Evolutionary conservation across 2,329 filamentous ascomycete genomes (phyloP), one percentile per base, ranked within the genome.

Genomic region (Aspergillus intermedius): DNA sequence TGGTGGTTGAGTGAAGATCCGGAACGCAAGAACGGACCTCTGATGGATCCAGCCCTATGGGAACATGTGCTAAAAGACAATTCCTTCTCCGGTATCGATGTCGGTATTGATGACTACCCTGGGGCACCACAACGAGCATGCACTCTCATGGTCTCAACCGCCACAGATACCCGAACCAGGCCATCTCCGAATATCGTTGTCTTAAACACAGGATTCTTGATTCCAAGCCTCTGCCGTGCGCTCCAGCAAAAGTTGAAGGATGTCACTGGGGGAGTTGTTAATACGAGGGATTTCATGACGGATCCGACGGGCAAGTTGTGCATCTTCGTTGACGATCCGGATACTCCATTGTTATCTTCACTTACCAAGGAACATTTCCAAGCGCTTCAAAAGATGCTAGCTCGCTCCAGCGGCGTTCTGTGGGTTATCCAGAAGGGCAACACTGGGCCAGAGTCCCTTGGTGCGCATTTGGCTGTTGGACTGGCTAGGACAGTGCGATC

Each of bases 1-100:
- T 71, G 65, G 68, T 70, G 64, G 66, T 25, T 55, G 4, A 59
- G 60, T 8, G 47, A 22, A 2, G 46, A 62, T 42, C 28, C 54
- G 8, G 59, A 58, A 3, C 54, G 65, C 2, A 40, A 21, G 17
- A n/a, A 37, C 19, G 5, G 22, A 13, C 52, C 58, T 17, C 22
- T 42, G 3, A 28, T 56, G 4, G 28, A 42, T 4, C 25, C 17
- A 22, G 46, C 22, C 1, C 28, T 47, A 6, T 69, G 63, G 64
- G 45, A 62, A 6, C 30, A 46, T 3, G 17, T 63, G 5, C 44
- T 65, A 7, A 49, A 46, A 3, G 46, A 53, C 1, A 54, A 55
- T 15, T 62, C 62, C 10, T 67, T 66, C 51, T 59, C 60, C 2
- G 64, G 64, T 10, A 42, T 63, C 10, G 64, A 67, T 7, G 10